Evolutionary conservation across 1,284 basidiomycete species (phyloP).

Genomic region (Papiliotrema fonsecae): DNA sequence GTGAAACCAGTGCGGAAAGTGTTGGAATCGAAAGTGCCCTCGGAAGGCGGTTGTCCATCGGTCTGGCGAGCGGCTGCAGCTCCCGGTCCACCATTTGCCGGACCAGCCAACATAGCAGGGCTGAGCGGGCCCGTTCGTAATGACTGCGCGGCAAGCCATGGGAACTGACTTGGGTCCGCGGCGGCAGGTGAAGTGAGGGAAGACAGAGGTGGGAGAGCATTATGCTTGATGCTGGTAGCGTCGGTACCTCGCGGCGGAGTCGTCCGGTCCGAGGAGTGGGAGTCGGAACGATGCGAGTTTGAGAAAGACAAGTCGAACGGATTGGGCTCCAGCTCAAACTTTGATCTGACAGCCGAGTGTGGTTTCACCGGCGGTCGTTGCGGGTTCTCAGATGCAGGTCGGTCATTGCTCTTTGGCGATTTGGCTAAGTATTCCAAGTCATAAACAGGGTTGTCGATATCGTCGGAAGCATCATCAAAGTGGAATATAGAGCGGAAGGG

Average conservation of each 20-base stretch:
- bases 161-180: slow-evolving; percentile 61
- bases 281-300: slow-evolving; percentile 48
- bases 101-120: slow-evolving; percentile 91
- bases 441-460: too few species aligned
- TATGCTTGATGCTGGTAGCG: slow-evolving; percentile 40
- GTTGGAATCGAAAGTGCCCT: slow-evolving; percentile 64
- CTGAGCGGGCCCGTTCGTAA: slow-evolving; percentile 85
- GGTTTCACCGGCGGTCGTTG: slow-evolving; percentile 39
- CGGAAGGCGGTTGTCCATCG: slow-evolving; percentile 20
- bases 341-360: slow-evolving; percentile 24
- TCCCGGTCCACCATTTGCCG: slow-evolving; percentile 47
- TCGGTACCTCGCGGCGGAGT: slow-evolving; percentile 49
- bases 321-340: slow-evolving; percentile 73
- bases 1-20: slow-evolving; percentile 60
- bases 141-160: slow-evolving; percentile 63
- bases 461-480: slow-evolving; percentile 2
- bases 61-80: neutral
- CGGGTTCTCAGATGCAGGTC: slow-evolving; percentile 11
- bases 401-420: slow-evolving; percentile 10
- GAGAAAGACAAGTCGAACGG: slow-evolving; percentile 94
- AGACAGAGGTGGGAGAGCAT: slow-evolving; percentile 76
- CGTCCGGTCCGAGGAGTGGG: slow-evolving; percentile 51
- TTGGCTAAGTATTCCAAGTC: slow-evolving; percentile 1
- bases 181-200: slow-evolving; percentile 71
- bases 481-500: slow-evolving; percentile 14